phyloP scores from a whole-genome alignment of 1,284 basidiomycete genomes.

The Cystobasidium sp. region DNA sequence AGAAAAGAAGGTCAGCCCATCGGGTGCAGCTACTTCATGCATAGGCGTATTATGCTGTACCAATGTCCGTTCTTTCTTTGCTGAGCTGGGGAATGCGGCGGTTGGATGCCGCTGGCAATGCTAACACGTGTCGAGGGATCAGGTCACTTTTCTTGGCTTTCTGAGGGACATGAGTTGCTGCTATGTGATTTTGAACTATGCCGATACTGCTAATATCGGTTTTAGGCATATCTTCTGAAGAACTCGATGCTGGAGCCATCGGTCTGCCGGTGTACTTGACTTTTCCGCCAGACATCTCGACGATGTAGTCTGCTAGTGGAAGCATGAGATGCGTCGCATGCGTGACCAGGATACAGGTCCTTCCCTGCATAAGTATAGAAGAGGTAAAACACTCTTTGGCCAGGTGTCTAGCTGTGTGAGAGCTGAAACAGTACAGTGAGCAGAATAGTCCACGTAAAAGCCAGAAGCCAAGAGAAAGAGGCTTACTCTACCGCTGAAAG shows the following conservation, averaged over 20 bases:
- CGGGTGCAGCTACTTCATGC: no score
- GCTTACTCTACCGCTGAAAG: slow-evolving; percentile 58
- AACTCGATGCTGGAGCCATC: slow-evolving; percentile 62
- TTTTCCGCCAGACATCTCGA: slow-evolving; percentile 78
- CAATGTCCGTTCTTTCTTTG: no score
- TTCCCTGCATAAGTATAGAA: slow-evolving; percentile 76
- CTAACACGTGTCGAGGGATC: no score
- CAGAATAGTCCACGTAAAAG: neutral
- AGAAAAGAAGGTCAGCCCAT: no score
- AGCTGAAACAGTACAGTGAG: slow-evolving; percentile 1
- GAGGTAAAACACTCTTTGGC: slow-evolving; percentile 74
- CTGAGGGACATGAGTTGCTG: no score
- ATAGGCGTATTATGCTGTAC: no score
- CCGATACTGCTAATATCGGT: slow-evolving; percentile 5
- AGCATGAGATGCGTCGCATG: slow-evolving; percentile 80
- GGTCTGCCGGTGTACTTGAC: slow-evolving; percentile 63
- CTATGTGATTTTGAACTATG: slow-evolving; percentile 43
- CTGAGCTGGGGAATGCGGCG: no score
- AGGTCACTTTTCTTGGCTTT: no score
- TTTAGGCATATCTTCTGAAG: neutral
- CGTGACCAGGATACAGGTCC: slow-evolving; percentile 85
- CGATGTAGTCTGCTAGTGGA: slow-evolving; percentile 69
- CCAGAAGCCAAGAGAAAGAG: neutral
- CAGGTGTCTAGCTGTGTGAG: slow-evolving; percentile 62
- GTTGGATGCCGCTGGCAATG: no score